phyloP scores from a whole-genome alignment of 2,329 filamentous ascomycete genomes.

The Aspergillus novofumigatus region DNA sequence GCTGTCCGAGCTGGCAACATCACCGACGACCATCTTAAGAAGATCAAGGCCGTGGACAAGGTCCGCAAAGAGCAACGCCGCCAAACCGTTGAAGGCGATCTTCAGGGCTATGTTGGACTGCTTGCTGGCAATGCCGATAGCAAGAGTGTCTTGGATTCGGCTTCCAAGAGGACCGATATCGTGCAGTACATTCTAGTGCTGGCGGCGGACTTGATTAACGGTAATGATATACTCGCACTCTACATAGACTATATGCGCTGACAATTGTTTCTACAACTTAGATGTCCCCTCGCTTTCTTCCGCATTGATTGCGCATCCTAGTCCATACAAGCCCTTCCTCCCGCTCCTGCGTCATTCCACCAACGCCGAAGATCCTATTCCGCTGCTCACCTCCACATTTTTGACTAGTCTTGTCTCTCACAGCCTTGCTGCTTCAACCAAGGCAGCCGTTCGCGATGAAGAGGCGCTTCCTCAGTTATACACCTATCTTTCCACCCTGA shows the following conservation, averaged over 20 bases:
- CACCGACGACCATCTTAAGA: slow-evolving; percentile 87
- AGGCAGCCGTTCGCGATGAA: slow-evolving; percentile 58
- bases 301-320: slow-evolving; percentile 67
- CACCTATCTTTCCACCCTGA: slow-evolving; percentile 77
- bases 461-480: slow-evolving; percentile 78
- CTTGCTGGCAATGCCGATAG: slow-evolving; percentile 66
- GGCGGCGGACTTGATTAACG: slow-evolving; percentile 78
- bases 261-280: slow-evolving; percentile 34
- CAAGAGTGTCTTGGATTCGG: slow-evolving; percentile 77
- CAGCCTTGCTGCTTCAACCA: slow-evolving; percentile 58
- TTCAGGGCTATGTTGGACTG: slow-evolving; percentile 73
- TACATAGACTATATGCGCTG: background rate
- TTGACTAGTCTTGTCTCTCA: slow-evolving; percentile 72
- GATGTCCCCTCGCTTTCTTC: slow-evolving; percentile 75
- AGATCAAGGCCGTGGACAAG: slow-evolving; percentile 96
- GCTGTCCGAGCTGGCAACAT: slow-evolving; percentile 90
- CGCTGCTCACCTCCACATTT: slow-evolving; percentile 83
- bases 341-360: slow-evolving; percentile 78
- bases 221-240: slow-evolving; percentile 45
- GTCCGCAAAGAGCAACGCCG: slow-evolving; percentile 86
- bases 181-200: slow-evolving; percentile 93
- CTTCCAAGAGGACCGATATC: slow-evolving; percentile 81
- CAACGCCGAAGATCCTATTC: slow-evolving; percentile 81
- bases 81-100: slow-evolving; percentile 73
- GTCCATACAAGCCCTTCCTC: slow-evolving; percentile 71